A percentile compares a stretch with the other conserved stretches of the same genome.
Conservation (phyloP, 2,329 filamentous ascomycete genomes). For the Sclerotinia trifoliorum region DNA sequence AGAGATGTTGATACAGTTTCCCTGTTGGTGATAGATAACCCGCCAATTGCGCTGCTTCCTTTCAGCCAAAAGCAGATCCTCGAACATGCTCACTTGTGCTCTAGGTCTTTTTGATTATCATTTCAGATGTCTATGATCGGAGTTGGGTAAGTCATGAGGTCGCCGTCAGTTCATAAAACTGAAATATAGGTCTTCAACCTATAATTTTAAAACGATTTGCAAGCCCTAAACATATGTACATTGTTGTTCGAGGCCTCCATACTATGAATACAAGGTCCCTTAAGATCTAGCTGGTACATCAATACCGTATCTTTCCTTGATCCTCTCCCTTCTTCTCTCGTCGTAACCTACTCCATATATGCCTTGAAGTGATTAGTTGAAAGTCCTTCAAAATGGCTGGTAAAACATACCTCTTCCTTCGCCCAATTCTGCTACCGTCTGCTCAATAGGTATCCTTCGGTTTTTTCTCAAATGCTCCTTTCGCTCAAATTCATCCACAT, state of each 20-base stretch:
- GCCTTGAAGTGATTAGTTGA: constrained; percentile 45
- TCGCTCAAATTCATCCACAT: constrained; percentile 62
- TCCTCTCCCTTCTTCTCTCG: constrained; percentile 63
- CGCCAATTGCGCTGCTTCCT: not conserved
- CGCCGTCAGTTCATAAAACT: not conserved
- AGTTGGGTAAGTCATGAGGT: not conserved
- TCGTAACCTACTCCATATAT: constrained; percentile 67
- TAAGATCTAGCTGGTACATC: constrained; percentile 50
- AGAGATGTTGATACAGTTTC: not conserved
- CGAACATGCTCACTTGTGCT: not conserved
- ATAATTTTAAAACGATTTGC: constrained; percentile 4
- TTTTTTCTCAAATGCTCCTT: constrained; percentile 62
- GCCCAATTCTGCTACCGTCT: constrained; percentile 65
- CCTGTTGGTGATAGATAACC: not conserved
- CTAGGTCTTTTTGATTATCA: not conserved
- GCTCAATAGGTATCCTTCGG: constrained; percentile 60
- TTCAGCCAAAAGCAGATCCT: not conserved
- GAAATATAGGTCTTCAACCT: not conserved
- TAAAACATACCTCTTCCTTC: constrained; percentile 64
- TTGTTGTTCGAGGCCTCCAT: constrained; percentile 16
- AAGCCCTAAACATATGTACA: constrained; percentile 22
- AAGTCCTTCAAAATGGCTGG: not conserved
- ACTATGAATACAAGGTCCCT: constrained; percentile 22
- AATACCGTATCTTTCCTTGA: constrained; percentile 69
- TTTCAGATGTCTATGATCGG: not conserved